Evolutionary conservation across 306 rosid species (phyloP).

Genomic region (Gillenia trifoliata): DNA sequence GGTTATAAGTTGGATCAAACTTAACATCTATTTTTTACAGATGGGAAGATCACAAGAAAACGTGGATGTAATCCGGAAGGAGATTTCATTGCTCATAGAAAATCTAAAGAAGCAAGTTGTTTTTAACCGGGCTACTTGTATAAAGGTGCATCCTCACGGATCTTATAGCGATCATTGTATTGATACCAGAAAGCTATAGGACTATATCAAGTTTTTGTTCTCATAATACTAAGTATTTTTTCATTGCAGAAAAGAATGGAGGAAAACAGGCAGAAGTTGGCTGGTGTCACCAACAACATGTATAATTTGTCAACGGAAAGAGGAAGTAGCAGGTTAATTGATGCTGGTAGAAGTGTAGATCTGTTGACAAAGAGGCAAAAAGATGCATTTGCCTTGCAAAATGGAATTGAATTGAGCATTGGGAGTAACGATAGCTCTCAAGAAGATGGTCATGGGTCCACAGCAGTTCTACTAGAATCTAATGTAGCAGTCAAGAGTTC

Average conservation of each 20-base stretch:
- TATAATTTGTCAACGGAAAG: conserved; percentile 57
- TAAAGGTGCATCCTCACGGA: conserved; percentile 48
- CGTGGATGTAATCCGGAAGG: conserved; percentile 34
- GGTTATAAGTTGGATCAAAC: not conserved
- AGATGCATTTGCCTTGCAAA: conserved; percentile 84
- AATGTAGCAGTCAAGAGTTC: conserved; percentile 88
- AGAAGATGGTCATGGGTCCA: conserved; percentile 69
- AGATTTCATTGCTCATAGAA: conserved; percentile 58
- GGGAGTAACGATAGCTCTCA: conserved; percentile 57
- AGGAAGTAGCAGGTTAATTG: conserved; percentile 26
- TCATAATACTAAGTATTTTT: not conserved
- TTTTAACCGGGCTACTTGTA: conserved; percentile 43
- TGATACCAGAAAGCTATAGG: conserved; percentile 6
- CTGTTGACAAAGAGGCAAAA: conserved; percentile 73
- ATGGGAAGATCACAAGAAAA: conserved; percentile 27
- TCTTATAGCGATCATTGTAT: not conserved
- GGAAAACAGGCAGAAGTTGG: conserved; percentile 70
- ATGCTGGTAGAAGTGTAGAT: conserved; percentile 43
- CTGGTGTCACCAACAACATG: conserved; percentile 49
- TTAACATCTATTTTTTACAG: conserved; percentile 32
- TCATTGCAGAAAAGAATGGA: conserved; percentile 72
- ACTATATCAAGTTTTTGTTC: conserved; percentile 5
- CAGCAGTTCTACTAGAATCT: conserved; percentile 94
- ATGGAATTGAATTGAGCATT: conserved; percentile 56
- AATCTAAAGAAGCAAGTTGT: conserved; percentile 74